Base-by-base conservation (phyloP, 768 basidiomycete species). In the Lactarius quietus region DNA sequence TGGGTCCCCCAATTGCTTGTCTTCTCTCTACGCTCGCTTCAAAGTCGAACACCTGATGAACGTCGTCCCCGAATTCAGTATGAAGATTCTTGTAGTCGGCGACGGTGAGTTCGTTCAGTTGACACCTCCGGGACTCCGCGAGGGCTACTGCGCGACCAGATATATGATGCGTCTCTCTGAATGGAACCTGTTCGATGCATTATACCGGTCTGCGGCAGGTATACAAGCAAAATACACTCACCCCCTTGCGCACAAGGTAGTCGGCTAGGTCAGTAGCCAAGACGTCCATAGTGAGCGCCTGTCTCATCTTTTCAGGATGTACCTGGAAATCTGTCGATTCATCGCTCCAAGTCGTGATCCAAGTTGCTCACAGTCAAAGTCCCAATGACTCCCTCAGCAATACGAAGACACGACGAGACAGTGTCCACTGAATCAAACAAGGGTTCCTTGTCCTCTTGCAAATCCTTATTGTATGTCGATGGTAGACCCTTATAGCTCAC, bases 241-340 rank as follows among this genome's bases (percentile, higher is more conserved):
- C 96, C 69, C 97, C 96, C 82, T 97, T 98, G 71, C 95, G 90
- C 67, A 99, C 97, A 45, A 99, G 90, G 76, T 99, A 98, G 75
- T 99, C 96, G 10, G 97, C 97, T 31, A 99, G 78, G 72, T 99
- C 97, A n/a, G 97, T 99, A 6, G 97, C 97, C 57, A 99, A 88
- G 65, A 98, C 92, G 76, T 99, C 97, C 90, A 93, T 95, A 10
- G 96, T 98, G 71, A 98, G 78, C 1, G 95, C 93, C 65, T 83
- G 80, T 41, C 81, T 83, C 97, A 99, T 99, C 81, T 88, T 95
- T 39, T 93, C 85, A 1, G 84, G 86, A 74, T 97, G 87, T 53
- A 97, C 89, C 94, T 97, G 70, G 14, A 23, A 12, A 45, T 28
- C 26, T 55, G 39, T 51, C 7, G 28, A 17, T 4, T 29, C n/a